Evolutionary conservation across 352 stramenopile species (phyloP), one percentile per base, ranked within the genome.

Genomic region (Phytophthora hibernalis): DNA sequence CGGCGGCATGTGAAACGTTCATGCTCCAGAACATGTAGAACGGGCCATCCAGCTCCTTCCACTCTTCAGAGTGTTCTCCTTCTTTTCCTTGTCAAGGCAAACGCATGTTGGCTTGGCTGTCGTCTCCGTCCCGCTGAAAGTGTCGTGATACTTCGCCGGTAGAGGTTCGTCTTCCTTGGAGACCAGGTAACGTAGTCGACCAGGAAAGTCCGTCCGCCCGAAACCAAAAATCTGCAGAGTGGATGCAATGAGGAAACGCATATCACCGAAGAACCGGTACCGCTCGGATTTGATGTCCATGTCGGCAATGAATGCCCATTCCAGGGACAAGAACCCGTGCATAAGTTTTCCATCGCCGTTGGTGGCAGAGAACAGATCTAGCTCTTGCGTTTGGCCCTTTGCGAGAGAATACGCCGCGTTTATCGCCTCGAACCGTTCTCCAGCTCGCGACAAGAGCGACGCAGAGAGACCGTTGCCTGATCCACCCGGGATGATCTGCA

Each of bases 251-350:
- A 80, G 69, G 45, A 92, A 93, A 15, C 86, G 80, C 51, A 77
- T 28, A 31, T 72, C 65, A n/a, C 87, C 87, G 24, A 95, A 77
- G 5, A 61, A 70, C 16, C 87, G 82, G 20, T 82, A 80, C 15
- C 60, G 57, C 74, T 95, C 87, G 13, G 77, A 91, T 50, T 85
- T 83, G 31, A 93, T 78, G 55, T 95, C 86, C 63, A 94, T 83
- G 55, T 93, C 81, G 18, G 84, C 83, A 51, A 91, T 79, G 38
- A 95, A 85, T 13, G 83, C 90, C 89, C 89, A 97, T 63, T 93
- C 83, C n/a, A 96, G 44, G 21, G 83, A 91, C 54, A 96, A 61
- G 61, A 96, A 96, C 22, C 83, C 89, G 70, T 88, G 86, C 77
- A 90, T 79, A 45, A 80, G 47, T 26, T 90, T 69, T 16, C 78